phyloP scores from a whole-genome alignment of 495 filamentous ascomycete species.

The Xylaria acuta region DNA sequence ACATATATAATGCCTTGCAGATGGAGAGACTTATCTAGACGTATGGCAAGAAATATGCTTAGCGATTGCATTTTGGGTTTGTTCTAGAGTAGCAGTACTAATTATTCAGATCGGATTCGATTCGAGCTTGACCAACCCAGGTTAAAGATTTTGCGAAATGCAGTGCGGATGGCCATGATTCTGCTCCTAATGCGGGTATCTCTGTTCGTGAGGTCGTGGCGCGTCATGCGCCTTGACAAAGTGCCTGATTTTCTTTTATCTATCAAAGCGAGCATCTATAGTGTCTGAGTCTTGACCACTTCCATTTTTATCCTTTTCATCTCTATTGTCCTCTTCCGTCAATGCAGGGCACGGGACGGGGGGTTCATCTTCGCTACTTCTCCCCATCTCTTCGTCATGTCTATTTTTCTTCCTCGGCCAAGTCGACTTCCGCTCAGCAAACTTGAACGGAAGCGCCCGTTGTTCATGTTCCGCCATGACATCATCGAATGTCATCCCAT shows the following conservation, averaged over 20 bases:
- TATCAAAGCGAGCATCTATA: neutral
- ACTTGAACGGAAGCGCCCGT: slow-evolving; percentile 45
- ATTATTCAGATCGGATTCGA: slow-evolving; percentile 8
- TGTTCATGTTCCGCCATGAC: slow-evolving; percentile 53
- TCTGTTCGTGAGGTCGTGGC: neutral
- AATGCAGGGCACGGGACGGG: neutral
- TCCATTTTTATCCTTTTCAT: slow-evolving; percentile 16
- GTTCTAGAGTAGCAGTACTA: neutral
- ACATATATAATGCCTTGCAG: neutral
- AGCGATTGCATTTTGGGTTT: neutral
- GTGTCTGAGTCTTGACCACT: neutral
- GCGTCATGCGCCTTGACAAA: neutral
- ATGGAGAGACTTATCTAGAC: neutral
- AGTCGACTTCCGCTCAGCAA: slow-evolving; percentile 45
- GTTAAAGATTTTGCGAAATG: neutral
- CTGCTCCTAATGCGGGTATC: neutral
- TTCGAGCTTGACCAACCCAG: neutral
- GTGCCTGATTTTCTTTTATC: neutral
- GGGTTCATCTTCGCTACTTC: neutral
- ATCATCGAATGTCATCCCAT: slow-evolving; percentile 69
- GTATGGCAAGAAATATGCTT: neutral
- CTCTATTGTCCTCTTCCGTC: slow-evolving; percentile 17
- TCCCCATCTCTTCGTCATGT: slow-evolving; percentile 9
- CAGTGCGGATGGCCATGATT: neutral
- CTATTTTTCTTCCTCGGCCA: slow-evolving; percentile 13